A percentile compares a stretch with the other conserved stretches of the same genome.
Conservation (phyloP, 1,284 basidiomycete species). For the Puccinia hordei region DNA sequence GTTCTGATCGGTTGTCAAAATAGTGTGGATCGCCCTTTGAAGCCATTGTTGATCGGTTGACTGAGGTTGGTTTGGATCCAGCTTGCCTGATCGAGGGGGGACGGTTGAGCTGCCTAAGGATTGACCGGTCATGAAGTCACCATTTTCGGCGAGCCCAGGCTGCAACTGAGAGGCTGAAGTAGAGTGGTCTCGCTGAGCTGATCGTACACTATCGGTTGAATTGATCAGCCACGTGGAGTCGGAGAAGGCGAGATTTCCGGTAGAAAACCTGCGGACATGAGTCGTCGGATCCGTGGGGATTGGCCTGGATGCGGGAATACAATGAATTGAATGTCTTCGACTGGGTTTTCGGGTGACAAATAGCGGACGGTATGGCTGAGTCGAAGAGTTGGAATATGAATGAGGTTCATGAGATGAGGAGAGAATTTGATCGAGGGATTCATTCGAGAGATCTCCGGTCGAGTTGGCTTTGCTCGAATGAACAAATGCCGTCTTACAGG, state of each 20-base stretch:
- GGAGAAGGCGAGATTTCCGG: not conserved
- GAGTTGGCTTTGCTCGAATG: conserved; percentile 44
- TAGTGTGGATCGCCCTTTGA: conserved; percentile 13
- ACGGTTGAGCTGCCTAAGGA: too few relatives aligned
- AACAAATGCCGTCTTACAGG: conserved; percentile 42
- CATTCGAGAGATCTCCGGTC: conserved; percentile 56
- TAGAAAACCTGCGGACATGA: conserved; percentile 33
- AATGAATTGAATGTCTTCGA: conserved; percentile 26
- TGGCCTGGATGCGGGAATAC: not conserved
- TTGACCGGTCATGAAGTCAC: not conserved
- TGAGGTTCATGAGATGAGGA: conserved; percentile 47
- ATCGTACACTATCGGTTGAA: not conserved
- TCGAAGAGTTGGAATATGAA: conserved; percentile 51
- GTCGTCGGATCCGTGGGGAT: not conserved
- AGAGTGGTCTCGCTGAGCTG: not conserved
- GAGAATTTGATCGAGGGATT: conserved; percentile 58
- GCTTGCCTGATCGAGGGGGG: too few relatives aligned
- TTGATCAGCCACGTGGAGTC: not conserved
- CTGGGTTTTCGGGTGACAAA: not conserved
- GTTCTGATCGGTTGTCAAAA: conserved; percentile 27
- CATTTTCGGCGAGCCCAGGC: not conserved
- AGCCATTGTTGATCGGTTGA: conserved; percentile 41
- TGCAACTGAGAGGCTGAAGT: conserved; percentile 15
- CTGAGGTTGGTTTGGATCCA: not conserved
- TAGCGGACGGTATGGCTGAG: conserved; percentile 21